Conservation (phyloP, 345 rosid species). For the Gossypium rotundifolium region DNA sequence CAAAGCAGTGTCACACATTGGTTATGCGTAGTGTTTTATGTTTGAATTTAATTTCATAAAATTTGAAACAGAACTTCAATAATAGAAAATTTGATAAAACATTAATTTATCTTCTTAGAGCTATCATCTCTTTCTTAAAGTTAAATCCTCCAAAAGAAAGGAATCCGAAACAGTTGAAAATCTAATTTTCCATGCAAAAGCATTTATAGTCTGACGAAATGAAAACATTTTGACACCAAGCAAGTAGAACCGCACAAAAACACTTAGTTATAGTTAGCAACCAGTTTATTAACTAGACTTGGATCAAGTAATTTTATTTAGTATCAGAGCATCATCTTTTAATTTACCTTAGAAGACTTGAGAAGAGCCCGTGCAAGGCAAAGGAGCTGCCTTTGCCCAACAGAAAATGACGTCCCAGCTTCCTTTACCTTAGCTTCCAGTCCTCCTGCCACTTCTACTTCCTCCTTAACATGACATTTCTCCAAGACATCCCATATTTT, state of each 20-base stretch:
- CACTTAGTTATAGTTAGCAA: neutral
- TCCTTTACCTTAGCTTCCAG: conserved; percentile 53
- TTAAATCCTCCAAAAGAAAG: neutral
- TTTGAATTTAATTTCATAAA: neutral
- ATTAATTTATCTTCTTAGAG: neutral
- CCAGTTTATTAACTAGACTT: neutral
- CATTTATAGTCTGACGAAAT: neutral
- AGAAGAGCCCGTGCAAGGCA: conserved; percentile 92
- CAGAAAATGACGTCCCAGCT: conserved; percentile 69
- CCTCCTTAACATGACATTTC: conserved; percentile 77
- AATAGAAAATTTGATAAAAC: neutral
- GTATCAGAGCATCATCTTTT: neutral
- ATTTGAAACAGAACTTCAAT: neutral
- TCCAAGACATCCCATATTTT: conserved; percentile 63
- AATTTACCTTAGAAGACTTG: conserved; percentile 67
- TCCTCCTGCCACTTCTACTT: conserved; percentile 76
- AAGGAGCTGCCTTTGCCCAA: conserved; percentile 88
- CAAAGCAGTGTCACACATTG: neutral
- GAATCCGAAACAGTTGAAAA: neutral
- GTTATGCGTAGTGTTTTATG: neutral
- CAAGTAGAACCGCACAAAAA: neutral
- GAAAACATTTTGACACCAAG: neutral
- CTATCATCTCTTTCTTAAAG: neutral
- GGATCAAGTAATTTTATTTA: neutral
- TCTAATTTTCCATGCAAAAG: neutral